A percentile compares a stretch with the other conserved stretches of the same genome.
phyloP scores from a whole-genome alignment of 192 early-diverging fungal species.

The Entrophospora sp. region DNA sequence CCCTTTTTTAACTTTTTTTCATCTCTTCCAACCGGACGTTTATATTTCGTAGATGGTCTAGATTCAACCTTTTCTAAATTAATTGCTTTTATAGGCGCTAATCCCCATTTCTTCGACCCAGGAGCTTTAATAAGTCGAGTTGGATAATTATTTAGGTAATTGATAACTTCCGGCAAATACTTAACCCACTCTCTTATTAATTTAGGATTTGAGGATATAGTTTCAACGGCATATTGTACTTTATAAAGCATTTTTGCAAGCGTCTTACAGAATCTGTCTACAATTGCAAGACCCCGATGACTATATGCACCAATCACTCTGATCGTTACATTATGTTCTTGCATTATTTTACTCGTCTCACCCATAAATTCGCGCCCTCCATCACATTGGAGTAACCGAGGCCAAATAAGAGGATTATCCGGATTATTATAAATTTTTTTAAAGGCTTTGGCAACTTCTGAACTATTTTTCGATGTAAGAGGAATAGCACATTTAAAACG shows the following conservation, averaged over 20 bases:
- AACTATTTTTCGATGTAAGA: no score
- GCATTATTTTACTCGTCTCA: not conserved
- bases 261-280: not conserved
- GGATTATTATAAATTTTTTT: not conserved
- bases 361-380: not conserved
- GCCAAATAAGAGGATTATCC: not conserved
- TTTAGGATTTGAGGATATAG: not conserved
- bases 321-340: constrained; percentile 3
- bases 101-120: no score
- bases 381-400: not conserved
- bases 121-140: no score
- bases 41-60: not conserved
- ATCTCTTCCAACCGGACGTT: no score
- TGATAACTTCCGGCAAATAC: no score
- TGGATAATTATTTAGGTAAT: no score
- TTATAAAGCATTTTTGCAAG: not conserved
- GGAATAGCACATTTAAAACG: not conserved
- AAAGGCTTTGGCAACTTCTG: no score
- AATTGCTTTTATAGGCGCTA: no score
- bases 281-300: not conserved
- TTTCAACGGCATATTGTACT: not conserved
- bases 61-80: not conserved
- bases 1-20: not conserved
- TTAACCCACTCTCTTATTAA: no score
- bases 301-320: not conserved